These are phyloP conservation scores for Bruguiera parviflora DNA, from an alignment of 345 rosid genomes.

Conservation along the genomic window DNA sequence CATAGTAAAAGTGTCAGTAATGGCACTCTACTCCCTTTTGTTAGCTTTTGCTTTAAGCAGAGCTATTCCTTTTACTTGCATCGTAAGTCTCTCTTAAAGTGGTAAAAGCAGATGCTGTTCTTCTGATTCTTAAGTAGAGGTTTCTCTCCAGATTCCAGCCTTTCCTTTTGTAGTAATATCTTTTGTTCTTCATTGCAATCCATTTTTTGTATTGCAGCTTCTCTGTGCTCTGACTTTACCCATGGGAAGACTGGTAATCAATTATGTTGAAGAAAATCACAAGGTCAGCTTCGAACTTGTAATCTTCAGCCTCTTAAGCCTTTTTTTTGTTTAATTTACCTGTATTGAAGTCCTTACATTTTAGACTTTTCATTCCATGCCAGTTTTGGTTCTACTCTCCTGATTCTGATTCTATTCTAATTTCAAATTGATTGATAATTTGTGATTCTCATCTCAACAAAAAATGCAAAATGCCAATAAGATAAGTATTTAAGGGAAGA, in stretches of 20 bases:
- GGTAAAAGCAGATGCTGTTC: neutral
- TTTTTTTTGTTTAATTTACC: too few species aligned
- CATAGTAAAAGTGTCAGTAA: constrained; percentile 46
- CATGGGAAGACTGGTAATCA: constrained; percentile 55
- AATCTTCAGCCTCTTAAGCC: too few species aligned
- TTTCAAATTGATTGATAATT: neutral
- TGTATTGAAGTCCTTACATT: too few species aligned
- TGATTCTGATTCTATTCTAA: too few species aligned
- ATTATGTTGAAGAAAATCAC: constrained; percentile 69
- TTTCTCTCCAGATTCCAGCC: neutral
- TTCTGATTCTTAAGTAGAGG: neutral
- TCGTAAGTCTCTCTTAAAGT: constrained; percentile 44
- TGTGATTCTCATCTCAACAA: neutral
- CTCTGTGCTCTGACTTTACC: constrained; percentile 71
- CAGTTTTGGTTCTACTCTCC: too few species aligned
- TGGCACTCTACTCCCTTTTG: constrained; percentile 43
- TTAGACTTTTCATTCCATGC: too few species aligned
- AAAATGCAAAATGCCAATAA: too few species aligned
- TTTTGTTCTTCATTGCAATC: neutral
- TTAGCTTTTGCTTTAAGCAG: constrained; percentile 48
- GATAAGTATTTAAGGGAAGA: too few species aligned
- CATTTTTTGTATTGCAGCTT: constrained; percentile 41
- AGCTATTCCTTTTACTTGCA: constrained; percentile 59
- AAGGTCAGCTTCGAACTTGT: constrained; percentile 40
- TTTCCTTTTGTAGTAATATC: neutral